phyloP scores from a whole-genome alignment of 2,329 filamentous ascomycete species.

The Clonostachys solani region DNA sequence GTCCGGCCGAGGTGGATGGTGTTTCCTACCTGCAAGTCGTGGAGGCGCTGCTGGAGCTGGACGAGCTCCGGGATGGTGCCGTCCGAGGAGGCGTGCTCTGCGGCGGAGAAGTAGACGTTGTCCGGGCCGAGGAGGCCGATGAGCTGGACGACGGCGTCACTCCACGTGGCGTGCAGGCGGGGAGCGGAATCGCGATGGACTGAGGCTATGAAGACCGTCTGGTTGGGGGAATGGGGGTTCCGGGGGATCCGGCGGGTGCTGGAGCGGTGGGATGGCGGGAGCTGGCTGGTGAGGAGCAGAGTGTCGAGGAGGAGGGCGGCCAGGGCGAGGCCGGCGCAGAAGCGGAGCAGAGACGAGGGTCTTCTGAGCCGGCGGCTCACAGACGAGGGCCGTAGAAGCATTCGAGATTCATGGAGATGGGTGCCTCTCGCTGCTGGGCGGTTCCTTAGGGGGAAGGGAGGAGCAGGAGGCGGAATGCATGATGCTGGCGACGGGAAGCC shows the following conservation, averaged over 20 bases:
- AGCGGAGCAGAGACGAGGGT: background rate
- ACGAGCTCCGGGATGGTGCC: conserved; percentile 60
- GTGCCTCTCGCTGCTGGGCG: too few species aligned
- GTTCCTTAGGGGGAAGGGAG: too few species aligned
- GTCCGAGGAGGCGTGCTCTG: conserved; percentile 68
- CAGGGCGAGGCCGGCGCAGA: conserved; percentile 1
- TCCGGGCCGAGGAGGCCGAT: conserved; percentile 51
- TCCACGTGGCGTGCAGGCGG: conserved; percentile 62
- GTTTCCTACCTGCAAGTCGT: conserved; percentile 61
- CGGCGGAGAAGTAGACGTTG: conserved; percentile 65
- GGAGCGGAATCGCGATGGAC: conserved; percentile 64
- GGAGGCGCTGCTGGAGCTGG: conserved; percentile 51
- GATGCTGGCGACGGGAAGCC: too few species aligned
- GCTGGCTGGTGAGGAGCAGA: background rate
- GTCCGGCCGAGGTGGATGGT: conserved; percentile 65
- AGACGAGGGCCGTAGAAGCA: background rate
- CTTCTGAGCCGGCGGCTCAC: conserved; percentile 1
- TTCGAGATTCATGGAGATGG: background rate
- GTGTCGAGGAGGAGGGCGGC: conserved; percentile 3
- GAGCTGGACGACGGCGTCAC: conserved; percentile 52
- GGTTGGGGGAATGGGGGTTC: conserved; percentile 10
- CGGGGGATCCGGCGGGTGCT: background rate
- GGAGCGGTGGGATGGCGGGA: background rate
- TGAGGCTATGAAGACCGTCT: conserved; percentile 58
- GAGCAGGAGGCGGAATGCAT: too few species aligned